A percentile compares a stretch with the other conserved stretches of the same genome.
Conservation (phyloP, 441 rosid species). For the Populus trichocarpa region DNA sequence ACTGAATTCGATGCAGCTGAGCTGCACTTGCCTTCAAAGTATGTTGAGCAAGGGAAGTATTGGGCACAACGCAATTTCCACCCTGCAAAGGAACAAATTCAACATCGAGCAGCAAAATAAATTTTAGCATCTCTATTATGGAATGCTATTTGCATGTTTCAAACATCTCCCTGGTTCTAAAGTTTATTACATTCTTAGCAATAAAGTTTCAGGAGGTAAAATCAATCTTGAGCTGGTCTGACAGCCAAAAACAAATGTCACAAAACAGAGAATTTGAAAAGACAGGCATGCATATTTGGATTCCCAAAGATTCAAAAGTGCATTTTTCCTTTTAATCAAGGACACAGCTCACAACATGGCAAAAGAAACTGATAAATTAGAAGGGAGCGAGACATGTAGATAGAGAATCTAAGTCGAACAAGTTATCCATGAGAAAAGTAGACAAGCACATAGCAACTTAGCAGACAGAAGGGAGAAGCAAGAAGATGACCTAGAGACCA, state of each 20-base stretch:
- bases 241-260: not conserved
- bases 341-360: not conserved
- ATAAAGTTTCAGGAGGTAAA: not conserved
- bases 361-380: not conserved
- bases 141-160: not conserved
- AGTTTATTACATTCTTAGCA: not conserved
- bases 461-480: not conserved
- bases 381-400: not conserved
- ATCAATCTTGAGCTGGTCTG: not conserved
- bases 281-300: not conserved
- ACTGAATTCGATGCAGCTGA: slow-evolving; percentile 52
- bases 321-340: not conserved
- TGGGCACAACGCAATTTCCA: slow-evolving; percentile 80
- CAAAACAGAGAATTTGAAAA: not conserved
- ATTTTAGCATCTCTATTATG: not conserved
- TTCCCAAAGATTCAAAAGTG: not conserved
- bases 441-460: not conserved
- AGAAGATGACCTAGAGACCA: not conserved
- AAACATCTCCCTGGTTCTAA: not conserved
- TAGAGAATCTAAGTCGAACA: not conserved
- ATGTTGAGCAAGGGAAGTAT: slow-evolving; percentile 67
- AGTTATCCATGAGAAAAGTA: not conserved
- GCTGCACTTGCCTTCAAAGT: slow-evolving; percentile 72
- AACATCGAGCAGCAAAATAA: not conserved
- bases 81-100: slow-evolving; percentile 45